Percentiles rank a stretch among this genome's conserved stretches.
phyloP scores from a whole-genome alignment of 2,329 filamentous ascomycete genomes.

The Botryotinia globosa region DNA sequence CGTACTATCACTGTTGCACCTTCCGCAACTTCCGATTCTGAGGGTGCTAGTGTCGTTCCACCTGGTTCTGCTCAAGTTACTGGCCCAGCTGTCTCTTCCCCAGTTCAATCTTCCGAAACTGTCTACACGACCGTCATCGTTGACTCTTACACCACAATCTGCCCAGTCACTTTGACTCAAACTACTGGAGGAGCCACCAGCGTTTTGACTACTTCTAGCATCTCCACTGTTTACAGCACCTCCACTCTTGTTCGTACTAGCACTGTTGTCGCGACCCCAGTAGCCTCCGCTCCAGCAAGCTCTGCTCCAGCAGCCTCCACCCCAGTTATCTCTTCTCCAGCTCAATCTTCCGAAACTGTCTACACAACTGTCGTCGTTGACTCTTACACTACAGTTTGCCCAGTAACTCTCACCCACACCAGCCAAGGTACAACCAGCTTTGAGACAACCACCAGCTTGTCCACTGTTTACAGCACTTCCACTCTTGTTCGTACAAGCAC shows the following conservation, averaged over 20 bases:
- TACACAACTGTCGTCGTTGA: background rate
- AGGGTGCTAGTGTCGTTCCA: background rate
- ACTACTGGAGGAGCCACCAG: background rate
- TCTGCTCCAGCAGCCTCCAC: no score
- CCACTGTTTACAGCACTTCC: background rate
- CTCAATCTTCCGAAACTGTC: no score
- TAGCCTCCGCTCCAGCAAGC: background rate
- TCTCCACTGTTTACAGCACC: background rate
- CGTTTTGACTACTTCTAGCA: background rate
- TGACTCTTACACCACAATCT: background rate
- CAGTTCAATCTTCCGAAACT: background rate
- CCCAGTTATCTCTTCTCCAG: background rate
- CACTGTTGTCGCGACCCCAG: background rate
- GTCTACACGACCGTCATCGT: background rate
- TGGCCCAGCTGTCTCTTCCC: background rate
- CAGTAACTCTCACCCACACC: constrained; percentile 3
- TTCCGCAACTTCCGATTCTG: background rate
- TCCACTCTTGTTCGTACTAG: background rate
- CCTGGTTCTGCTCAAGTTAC: background rate
- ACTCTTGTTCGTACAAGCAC: background rate
- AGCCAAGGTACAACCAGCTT: background rate
- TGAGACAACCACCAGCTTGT: constrained; percentile 3
- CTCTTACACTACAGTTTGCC: constrained; percentile 2
- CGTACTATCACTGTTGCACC: background rate
- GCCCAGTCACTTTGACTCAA: constrained; percentile 7